A percentile compares a stretch with the other conserved stretches of the same genome.
These are phyloP conservation scores for Dissophora ornata DNA, from an alignment of 192 early-diverging fungal species.

Conservation along the genomic window DNA sequence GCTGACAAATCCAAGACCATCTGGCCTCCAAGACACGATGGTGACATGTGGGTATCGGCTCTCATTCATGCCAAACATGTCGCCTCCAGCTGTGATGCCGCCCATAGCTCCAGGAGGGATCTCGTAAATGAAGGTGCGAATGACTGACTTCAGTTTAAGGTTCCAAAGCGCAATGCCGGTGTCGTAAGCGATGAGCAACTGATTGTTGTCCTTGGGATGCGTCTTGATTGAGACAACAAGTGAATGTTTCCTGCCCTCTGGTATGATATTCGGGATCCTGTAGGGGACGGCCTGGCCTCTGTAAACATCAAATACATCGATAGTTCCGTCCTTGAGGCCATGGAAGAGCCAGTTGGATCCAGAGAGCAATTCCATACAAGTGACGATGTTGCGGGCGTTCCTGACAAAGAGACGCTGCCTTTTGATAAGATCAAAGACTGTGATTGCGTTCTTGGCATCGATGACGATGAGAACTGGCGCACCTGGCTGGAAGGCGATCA, in stretches of 20 bases:
- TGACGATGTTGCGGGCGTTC: conserved; percentile 56
- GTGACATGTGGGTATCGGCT: conserved; percentile 49
- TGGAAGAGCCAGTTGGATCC: conserved; percentile 66
- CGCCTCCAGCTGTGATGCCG: conserved; percentile 9
- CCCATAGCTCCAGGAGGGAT: conserved; percentile 39
- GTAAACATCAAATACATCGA: conserved; percentile 62
- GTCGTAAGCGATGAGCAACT: conserved; percentile 65
- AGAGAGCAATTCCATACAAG: conserved; percentile 54
- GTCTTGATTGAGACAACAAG: conserved; percentile 60
- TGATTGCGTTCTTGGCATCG: conserved; percentile 57
- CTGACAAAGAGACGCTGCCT: conserved; percentile 44
- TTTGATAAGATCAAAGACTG: conserved; percentile 64
- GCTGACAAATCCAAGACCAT: conserved; percentile 59
- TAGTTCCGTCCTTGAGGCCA: conserved; percentile 60
- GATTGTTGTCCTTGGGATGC: conserved; percentile 62
- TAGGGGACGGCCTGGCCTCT: conserved; percentile 51
- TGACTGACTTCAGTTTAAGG: conserved; percentile 52
- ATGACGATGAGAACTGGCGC: conserved; percentile 60
- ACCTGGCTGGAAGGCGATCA: conserved; percentile 64
- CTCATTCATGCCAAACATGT: conserved; percentile 22
- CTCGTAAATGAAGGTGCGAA: conserved; percentile 44
- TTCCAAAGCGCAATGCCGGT: conserved; percentile 63
- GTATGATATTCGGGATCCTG: conserved; percentile 57
- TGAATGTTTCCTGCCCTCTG: conserved; percentile 45
- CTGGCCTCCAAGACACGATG: conserved; percentile 60